Percentiles rank a stretch among this genome's conserved stretches.
These are phyloP conservation scores for Cyclotella atomus DNA, from an alignment of 108 stramenopile species.

Conservation along the genomic window DNA sequence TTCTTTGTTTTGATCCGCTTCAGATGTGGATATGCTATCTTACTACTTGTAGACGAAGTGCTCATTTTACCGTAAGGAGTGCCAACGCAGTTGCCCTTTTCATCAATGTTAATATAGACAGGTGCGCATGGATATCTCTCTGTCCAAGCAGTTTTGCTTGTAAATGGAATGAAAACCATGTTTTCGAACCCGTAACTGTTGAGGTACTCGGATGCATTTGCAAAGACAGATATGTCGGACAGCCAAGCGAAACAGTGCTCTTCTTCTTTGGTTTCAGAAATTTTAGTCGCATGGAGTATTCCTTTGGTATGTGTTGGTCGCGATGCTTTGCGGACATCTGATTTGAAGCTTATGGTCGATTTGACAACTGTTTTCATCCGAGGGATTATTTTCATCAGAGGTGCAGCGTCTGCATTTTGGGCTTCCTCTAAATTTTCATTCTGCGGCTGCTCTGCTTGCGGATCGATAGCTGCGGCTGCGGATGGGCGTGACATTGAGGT, in stretches of 20 bases:
- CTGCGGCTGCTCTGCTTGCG: no score
- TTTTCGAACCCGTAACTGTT: neutral
- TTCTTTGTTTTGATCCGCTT: neutral
- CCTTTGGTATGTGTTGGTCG: neutral
- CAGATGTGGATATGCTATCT: neutral
- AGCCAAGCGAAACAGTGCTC: conserved; percentile 18
- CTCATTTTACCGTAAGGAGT: neutral
- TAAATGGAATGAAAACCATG: neutral
- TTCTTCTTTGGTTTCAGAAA: neutral
- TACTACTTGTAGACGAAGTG: neutral
- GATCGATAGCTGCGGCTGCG: neutral
- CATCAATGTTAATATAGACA: neutral
- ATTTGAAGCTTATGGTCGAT: conserved; percentile 7
- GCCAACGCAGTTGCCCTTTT: neutral
- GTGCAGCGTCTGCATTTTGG: neutral
- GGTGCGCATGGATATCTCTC: neutral
- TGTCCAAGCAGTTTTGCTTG: neutral
- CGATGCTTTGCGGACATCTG: neutral
- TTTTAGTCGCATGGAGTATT: conserved; percentile 1
- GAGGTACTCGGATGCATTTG: neutral
- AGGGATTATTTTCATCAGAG: neutral
- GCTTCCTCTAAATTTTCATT: neutral
- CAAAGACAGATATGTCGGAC: neutral
- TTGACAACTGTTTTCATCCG: neutral
- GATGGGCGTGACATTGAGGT: neutral